These are phyloP conservation scores for Theobroma grandiflorum DNA, from an alignment of 441 rosid species.

Conservation along the genomic window DNA sequence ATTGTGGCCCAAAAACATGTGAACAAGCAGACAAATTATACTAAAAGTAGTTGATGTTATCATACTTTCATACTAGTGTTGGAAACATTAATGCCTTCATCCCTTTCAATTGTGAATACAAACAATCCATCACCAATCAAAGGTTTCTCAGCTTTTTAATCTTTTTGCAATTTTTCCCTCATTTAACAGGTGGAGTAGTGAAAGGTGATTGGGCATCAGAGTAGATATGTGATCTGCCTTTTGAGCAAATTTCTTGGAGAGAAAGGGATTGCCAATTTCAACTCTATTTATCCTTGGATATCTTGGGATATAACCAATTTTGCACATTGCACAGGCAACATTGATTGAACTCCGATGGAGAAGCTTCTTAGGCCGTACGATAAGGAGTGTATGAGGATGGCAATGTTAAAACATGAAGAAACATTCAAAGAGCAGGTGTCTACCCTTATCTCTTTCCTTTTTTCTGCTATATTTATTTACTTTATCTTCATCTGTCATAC, in stretches of 20 bases:
- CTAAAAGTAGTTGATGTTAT: conserved; percentile 26
- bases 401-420: conserved; percentile 95
- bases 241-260: conserved; percentile 18
- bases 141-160: conserved; percentile 1
- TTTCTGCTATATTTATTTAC: neutral
- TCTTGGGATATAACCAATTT: neutral
- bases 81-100: conserved; percentile 29
- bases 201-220: conserved; percentile 10
- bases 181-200: conserved; percentile 22
- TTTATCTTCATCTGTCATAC: neutral
- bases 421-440: conserved; percentile 93
- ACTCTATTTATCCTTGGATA: neutral
- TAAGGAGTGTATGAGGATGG: conserved; percentile 90
- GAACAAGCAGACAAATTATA: conserved; percentile 47
- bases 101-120: conserved; percentile 9
- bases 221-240: conserved; percentile 28
- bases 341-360: conserved; percentile 61
- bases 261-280: conserved; percentile 11
- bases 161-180: neutral
- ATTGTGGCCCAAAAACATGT: conserved; percentile 55
- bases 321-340: conserved; percentile 3
- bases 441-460: neutral
- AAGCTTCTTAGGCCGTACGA: conserved; percentile 75
- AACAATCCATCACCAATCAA: conserved; percentile 12
- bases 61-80: conserved; percentile 23